Evolutionary conservation across 2,329 filamentous ascomycete genomes (phyloP), one percentile per base, ranked within the genome.

Genomic region (Arthrocladium fulminans): DNA sequence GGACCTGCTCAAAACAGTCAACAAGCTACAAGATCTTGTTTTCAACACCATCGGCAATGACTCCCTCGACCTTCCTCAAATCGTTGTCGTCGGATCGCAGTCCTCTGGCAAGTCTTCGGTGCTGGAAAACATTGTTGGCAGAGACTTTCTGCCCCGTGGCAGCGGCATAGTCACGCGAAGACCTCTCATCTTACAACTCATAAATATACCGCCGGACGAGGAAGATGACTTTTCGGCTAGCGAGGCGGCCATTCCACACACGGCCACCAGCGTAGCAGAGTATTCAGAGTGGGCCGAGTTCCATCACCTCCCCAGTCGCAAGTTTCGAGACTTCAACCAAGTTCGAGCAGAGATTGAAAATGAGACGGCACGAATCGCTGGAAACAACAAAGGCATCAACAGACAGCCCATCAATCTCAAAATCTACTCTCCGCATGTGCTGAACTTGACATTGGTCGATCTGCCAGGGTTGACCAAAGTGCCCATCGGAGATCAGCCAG

Each of bases 31-130:
- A 71, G 92, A 97, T 70, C 73, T 98, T 64, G 92, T 98, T 63
- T 98, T 98, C 76, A 98, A 98, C 73, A 98, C 92, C 59, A 98
- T 98, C 68, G 92, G 92, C 70, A 97, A 89, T 74, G 92, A 98
- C 69, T 97, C 90, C 46, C 79, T 98, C 53, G 92, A 98, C 70
- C 75, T 98, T 50, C 92, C 92, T 51, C 92, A 98, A 73, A 98
- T 98, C 77, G 92, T 98, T 56, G 92, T 98, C 52, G 92, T 98
- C 60, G 92, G 92, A 55, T 98, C 92, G 52, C 92, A 98, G 71
- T 97, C 92, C 9, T 94, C 92, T 49, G 92, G 92, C 64, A 98
- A 98, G 73, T 97, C 90, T 13, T 97, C 92, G 6, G 92, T 98
- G 22, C 83, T 98, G 55, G 92, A 98, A 72, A 98, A 98, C 69